phyloP scores from a whole-genome alignment of 1,139 yeast species.

The Yamadazyma membranifaciens region DNA sequence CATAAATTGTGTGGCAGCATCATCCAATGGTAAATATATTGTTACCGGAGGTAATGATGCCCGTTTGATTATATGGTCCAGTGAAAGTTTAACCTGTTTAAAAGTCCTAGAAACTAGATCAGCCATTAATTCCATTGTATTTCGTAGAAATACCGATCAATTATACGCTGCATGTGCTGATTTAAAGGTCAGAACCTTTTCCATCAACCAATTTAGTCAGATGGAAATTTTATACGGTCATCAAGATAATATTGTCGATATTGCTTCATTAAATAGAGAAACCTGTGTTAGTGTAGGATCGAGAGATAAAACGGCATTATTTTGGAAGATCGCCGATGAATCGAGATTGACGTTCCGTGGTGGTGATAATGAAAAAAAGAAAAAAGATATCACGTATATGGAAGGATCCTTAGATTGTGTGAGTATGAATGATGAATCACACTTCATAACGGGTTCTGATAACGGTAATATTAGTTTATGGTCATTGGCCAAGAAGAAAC shows the following conservation, averaged over 20 bases:
- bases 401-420: constrained; percentile 95
- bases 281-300: constrained; percentile 95
- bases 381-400: constrained; percentile 32
- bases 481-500: constrained; percentile 89
- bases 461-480: constrained; percentile 86
- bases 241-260: constrained; percentile 83
- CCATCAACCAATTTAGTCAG: constrained; percentile 82
- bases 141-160: constrained; percentile 80
- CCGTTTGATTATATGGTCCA: constrained; percentile 80
- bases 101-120: constrained; percentile 78
- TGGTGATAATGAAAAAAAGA: constrained; percentile 61
- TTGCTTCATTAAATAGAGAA: constrained; percentile 77
- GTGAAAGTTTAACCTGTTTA: constrained; percentile 70
- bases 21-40: constrained; percentile 82
- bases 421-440: constrained; percentile 87
- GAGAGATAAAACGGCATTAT: constrained; percentile 90
- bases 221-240: constrained; percentile 92
- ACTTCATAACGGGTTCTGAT: constrained; percentile 92
- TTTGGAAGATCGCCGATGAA: constrained; percentile 97
- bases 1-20: constrained; percentile 75
- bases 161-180: constrained; percentile 93
- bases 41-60: constrained; percentile 91
- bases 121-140: constrained; percentile 67
- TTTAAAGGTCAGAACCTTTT: constrained; percentile 82
- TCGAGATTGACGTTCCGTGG: constrained; percentile 91